Evolutionary conservation across 148 eudicot species (phyloP), one percentile per base, ranked within the genome.

Genomic region (Gaultheria prostrata): DNA sequence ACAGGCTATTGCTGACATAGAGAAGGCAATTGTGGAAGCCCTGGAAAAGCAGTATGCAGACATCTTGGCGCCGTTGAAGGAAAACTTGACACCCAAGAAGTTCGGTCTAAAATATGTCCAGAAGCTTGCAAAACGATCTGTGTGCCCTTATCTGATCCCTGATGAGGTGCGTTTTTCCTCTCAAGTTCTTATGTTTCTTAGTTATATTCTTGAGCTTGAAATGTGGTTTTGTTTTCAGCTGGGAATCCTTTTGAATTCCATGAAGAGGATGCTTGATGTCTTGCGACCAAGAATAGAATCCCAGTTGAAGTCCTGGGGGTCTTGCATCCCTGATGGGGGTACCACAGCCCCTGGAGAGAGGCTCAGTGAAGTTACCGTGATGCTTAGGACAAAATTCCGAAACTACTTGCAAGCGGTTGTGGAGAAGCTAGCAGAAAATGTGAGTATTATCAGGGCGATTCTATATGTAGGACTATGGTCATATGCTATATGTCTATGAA

Each of bases 41-140:
- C 79, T 94, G 86, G 96, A 94, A 74, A 89, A 86, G 84, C 92
- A 90, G 71, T 90, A 89, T 86, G 89, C 90, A 26, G 98, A 93
- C 85, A 92, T 91, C 73, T 84, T 94, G 85, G 88, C 92, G 75
- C 94, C 95, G 8, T 79, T 94, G 84, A 93, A 93, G 85, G 95
- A 94, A 83, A 89, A 87, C 84, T 83, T 88, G 33, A 84, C 92
- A 81, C 88, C 89, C 45, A 82, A 83, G 50, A 92, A 85, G 26
- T 85, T 94, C 76, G 98, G 98, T 54, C 90, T 94, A 57, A 94
- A 93, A 78, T 93, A 93, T 78, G 93, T 94, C 26, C 98, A 94
- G 78, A 93, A 89, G 84, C 77, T 94, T 72, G 86, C 98, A 18
- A 94, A 92, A 84, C 87, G 94, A 81, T 86, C 87, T 21, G 87